A percentile compares a stretch with the other conserved stretches of the same genome.
These are phyloP conservation scores for Ganoderma boninense DNA, from an alignment of 1,284 basidiomycete species.

Conservation along the genomic window DNA sequence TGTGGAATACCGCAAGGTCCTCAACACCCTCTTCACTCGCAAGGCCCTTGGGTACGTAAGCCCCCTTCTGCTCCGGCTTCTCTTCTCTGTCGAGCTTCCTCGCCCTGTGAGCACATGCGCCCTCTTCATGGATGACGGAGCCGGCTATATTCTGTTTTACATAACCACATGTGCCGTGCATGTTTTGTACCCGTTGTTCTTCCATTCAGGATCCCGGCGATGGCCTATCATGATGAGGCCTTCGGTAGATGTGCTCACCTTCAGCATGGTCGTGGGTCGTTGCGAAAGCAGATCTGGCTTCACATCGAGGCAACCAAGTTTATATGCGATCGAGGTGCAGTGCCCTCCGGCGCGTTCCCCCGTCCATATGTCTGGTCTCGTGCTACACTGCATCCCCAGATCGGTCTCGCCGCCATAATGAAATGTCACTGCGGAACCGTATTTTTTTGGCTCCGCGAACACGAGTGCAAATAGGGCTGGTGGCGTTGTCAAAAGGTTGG, in stretches of 20 bases:
- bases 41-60: conserved; percentile 83
- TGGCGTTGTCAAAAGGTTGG: neutral
- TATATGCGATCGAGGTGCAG: neutral
- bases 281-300: neutral
- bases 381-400: neutral
- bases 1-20: conserved; percentile 91
- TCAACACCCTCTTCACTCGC: conserved; percentile 95
- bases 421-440: neutral
- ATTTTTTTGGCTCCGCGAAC: neutral
- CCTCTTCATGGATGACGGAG: neutral
- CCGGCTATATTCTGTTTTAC: no score
- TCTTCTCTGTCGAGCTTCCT: conserved; percentile 2
- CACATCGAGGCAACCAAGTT: neutral
- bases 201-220: neutral
- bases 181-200: neutral
- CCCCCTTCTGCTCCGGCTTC: conserved; percentile 22
- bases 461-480: neutral
- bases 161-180: neutral
- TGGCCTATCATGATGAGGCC: neutral
- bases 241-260: neutral
- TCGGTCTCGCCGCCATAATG: neutral
- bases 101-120: neutral
- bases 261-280: neutral
- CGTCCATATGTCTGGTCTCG: neutral
- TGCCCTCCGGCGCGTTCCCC: no score